phyloP scores from a whole-genome alignment of 176 grass and related monocot genomes.

The Juncus effusus region DNA sequence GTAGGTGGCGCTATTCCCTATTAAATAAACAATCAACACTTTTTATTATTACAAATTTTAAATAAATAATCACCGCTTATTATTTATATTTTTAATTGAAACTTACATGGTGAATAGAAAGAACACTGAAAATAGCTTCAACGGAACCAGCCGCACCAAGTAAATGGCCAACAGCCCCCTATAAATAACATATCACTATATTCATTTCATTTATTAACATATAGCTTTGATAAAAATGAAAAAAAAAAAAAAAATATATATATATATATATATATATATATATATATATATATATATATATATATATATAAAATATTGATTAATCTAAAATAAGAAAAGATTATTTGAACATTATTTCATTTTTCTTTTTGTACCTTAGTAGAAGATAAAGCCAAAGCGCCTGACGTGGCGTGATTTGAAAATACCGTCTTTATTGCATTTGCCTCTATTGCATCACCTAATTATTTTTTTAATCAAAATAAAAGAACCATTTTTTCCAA shows the following conservation, averaged over 20 bases:
- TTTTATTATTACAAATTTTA: not conserved
- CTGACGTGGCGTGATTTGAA: conserved; percentile 55
- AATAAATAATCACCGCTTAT: not conserved
- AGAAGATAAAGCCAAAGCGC: conserved; percentile 67
- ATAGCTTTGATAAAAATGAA: not conserved
- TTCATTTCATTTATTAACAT: not conserved
- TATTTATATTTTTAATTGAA: not conserved
- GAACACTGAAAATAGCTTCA: conserved; percentile 79
- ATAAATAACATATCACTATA: conserved; percentile 1
- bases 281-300: too few relatives aligned
- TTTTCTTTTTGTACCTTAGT: conserved; percentile 55
- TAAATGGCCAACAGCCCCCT: conserved; percentile 93
- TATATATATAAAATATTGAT: too few relatives aligned
- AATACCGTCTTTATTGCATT: conserved; percentile 74
- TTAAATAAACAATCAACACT: conserved; percentile 1
- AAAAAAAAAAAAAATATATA: too few relatives aligned
- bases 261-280: too few relatives aligned
- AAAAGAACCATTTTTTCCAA: not conserved
- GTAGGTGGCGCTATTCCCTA: conserved; percentile 71
- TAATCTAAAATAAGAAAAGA: not conserved
- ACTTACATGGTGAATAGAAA: conserved; percentile 77
- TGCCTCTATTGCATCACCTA: conserved; percentile 77
- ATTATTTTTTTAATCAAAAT: conserved; percentile 19
- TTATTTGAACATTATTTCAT: not conserved
- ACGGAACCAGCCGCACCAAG: conserved; percentile 84